These are phyloP conservation scores for Pilobolus umbonatus DNA, from an alignment of 192 early-diverging fungal genomes.

Conservation along the genomic window DNA sequence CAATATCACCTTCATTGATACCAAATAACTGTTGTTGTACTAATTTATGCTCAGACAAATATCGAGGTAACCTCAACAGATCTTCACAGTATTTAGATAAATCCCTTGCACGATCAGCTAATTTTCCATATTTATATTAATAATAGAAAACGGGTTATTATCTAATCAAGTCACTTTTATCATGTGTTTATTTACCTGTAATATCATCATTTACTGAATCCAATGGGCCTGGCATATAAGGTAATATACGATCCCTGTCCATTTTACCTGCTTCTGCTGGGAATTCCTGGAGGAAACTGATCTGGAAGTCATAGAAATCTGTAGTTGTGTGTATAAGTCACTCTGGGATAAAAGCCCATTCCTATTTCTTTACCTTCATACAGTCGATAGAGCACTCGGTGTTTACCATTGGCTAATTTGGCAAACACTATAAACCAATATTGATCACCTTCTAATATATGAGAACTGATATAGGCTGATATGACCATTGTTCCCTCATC, in stretches of 20 bases:
- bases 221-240: constrained; percentile 64
- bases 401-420: constrained; percentile 48
- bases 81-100: constrained; percentile 65
- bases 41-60: constrained; percentile 46
- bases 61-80: constrained; percentile 50
- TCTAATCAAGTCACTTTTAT: not conserved
- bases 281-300: constrained; percentile 60
- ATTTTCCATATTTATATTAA: not conserved
- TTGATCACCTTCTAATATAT: constrained; percentile 60
- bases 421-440: constrained; percentile 69
- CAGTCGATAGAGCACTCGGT: constrained; percentile 62
- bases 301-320: constrained; percentile 77
- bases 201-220: constrained; percentile 61
- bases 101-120: constrained; percentile 50
- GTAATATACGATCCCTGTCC: constrained; percentile 49
- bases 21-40: constrained; percentile 51
- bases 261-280: constrained; percentile 58
- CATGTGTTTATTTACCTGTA: constrained; percentile 40
- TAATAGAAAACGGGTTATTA: not conserved
- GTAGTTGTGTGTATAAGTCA: no score
- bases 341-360: not conserved
- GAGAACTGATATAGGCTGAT: constrained; percentile 56
- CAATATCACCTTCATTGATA: constrained; percentile 50
- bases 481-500: constrained; percentile 44
- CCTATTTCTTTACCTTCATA: constrained; percentile 63